Conservation (phyloP, 306 rosid genomes). For the Mimosa bimucronata region DNA sequence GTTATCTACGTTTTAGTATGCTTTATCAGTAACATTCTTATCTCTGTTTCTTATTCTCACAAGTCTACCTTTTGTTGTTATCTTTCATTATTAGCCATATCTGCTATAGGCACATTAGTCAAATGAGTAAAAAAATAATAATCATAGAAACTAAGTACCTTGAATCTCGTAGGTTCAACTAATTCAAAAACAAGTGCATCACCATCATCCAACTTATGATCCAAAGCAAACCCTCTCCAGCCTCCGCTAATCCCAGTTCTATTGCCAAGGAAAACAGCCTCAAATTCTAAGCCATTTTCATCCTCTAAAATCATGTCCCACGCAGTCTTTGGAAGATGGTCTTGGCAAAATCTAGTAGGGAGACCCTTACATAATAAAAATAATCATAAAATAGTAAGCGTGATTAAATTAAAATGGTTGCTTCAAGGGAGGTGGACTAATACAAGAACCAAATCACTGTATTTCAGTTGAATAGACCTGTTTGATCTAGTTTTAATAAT, state of each 20-base stretch:
- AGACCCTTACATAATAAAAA: slow-evolving; percentile 54
- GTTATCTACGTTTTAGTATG: neutral
- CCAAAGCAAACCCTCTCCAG: slow-evolving; percentile 85
- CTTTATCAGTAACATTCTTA: neutral
- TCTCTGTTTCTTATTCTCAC: neutral
- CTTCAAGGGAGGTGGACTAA: neutral
- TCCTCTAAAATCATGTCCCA: slow-evolving; percentile 59
- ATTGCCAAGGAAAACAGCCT: slow-evolving; percentile 55
- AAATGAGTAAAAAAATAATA: slow-evolving; percentile 10
- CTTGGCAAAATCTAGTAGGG: slow-evolving; percentile 63
- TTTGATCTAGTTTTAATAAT: neutral
- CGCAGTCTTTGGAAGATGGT: slow-evolving; percentile 55
- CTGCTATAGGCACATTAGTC: neutral
- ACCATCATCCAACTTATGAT: slow-evolving; percentile 78
- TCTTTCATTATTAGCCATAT: neutral
- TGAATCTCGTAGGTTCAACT: slow-evolving; percentile 59
- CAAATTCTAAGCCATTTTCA: slow-evolving; percentile 61
- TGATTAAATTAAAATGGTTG: neutral
- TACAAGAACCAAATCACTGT: neutral
- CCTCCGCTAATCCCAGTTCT: slow-evolving; percentile 80
- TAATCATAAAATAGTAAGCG: slow-evolving; percentile 5
- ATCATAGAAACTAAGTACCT: slow-evolving; percentile 46
- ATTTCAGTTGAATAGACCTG: neutral
- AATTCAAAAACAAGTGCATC: slow-evolving; percentile 81
- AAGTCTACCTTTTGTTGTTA: neutral